These are phyloP conservation scores for Polytolypa hystricis DNA, from an alignment of 2,329 filamentous ascomycete genomes.

Conservation along the genomic window DNA sequence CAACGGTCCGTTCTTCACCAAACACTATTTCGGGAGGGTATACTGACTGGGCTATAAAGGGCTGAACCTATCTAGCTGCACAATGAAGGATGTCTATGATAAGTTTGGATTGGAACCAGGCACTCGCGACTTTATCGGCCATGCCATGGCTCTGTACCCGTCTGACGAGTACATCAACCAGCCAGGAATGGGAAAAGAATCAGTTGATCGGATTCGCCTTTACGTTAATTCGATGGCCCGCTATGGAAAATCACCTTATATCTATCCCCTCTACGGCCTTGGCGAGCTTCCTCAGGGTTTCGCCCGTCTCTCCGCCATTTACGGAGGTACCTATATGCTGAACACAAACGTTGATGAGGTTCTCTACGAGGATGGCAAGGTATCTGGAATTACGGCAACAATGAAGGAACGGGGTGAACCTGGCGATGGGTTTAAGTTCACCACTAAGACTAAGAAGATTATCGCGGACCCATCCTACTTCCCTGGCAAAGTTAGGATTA, in stretches of 20 bases:
- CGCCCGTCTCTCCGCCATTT: slow-evolving; percentile 92
- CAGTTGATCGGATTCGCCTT: slow-evolving; percentile 82
- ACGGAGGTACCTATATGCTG: slow-evolving; percentile 98
- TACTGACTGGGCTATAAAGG: no score
- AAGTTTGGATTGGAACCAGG: slow-evolving; percentile 86
- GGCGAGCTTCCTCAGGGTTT: slow-evolving; percentile 97
- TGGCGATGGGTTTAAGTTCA: slow-evolving; percentile 71
- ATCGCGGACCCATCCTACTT: slow-evolving; percentile 97
- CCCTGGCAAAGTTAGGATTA: slow-evolving; percentile 72
- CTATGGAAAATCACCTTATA: slow-evolving; percentile 98
- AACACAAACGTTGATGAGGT: slow-evolving; percentile 92
- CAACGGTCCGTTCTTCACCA: slow-evolving; percentile 65
- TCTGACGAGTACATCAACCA: slow-evolving; percentile 76
- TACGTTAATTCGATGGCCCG: slow-evolving; percentile 97
- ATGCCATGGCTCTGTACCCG: slow-evolving; percentile 93
- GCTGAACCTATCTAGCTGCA: slow-evolving; percentile 64
- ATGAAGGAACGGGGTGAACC: slow-evolving; percentile 78
- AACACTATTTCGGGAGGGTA: no score
- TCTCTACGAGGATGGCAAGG: slow-evolving; percentile 67
- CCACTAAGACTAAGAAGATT: slow-evolving; percentile 93
- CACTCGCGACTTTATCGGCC: slow-evolving; percentile 92
- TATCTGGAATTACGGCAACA: slow-evolving; percentile 92
- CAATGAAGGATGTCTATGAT: slow-evolving; percentile 98
- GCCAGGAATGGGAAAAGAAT: slow-evolving; percentile 65
- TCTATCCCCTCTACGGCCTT: slow-evolving; percentile 96